Conservation (phyloP, 2,329 filamentous ascomycete genomes). For the Pochonia chlamydosporia region DNA sequence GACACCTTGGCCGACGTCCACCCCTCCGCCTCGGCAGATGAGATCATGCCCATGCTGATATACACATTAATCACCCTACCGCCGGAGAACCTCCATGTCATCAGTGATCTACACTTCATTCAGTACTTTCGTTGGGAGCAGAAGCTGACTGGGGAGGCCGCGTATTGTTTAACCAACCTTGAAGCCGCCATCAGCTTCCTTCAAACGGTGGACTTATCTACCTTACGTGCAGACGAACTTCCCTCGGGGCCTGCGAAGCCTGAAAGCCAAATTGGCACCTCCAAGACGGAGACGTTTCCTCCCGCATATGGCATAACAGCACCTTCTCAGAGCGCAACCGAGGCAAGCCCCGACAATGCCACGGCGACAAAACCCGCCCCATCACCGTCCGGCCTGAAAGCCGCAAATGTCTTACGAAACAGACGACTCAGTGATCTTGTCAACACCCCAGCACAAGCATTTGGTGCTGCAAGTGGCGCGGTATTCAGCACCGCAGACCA, state of each 20-base stretch:
- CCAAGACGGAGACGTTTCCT: constrained; percentile 50
- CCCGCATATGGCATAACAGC: constrained; percentile 45
- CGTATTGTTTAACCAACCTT: constrained; percentile 93
- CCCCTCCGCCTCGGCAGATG: constrained; percentile 84
- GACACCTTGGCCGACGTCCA: constrained; percentile 69
- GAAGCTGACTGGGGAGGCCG: constrained; percentile 87
- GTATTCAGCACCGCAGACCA: constrained; percentile 87
- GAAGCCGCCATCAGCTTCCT: constrained; percentile 93
- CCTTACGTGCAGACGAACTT: constrained; percentile 72
- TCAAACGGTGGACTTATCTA: constrained; percentile 90
- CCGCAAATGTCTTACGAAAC: constrained; percentile 52
- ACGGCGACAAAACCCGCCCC: constrained; percentile 29
- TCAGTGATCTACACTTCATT: constrained; percentile 93
- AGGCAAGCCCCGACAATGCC: constrained; percentile 24
- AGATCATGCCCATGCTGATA: constrained; percentile 94
- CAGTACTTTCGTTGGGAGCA: constrained; percentile 81
- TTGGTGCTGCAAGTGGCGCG: constrained; percentile 78
- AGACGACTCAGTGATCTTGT: constrained; percentile 80
- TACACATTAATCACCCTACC: constrained; percentile 91
- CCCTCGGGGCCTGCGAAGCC: constrained; percentile 61
- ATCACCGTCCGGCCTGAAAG: constrained; percentile 37
- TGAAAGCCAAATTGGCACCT: constrained; percentile 40
- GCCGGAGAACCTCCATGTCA: constrained; percentile 77
- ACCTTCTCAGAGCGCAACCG: constrained; percentile 24
- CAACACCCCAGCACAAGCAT: constrained; percentile 73